Conservation (phyloP, 1,284 basidiomycete species). For the Austropuccinia psidii region DNA sequence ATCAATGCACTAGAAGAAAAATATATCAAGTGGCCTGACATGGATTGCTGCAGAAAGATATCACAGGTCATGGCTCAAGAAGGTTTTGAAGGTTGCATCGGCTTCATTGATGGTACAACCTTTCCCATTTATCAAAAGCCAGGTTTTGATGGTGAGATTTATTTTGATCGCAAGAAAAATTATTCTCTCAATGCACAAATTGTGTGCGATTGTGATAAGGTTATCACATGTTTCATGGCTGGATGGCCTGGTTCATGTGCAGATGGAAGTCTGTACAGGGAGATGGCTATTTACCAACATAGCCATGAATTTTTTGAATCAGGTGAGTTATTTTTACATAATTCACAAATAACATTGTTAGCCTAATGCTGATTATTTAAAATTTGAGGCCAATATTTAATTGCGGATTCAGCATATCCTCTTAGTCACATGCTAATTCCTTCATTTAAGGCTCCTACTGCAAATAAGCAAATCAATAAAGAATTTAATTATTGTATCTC, state of each 20-base stretch:
- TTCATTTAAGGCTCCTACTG: slow-evolving; percentile 1
- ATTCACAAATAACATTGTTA: too few relatives aligned
- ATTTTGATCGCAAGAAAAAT: background rate
- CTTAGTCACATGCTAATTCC: background rate
- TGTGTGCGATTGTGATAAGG: background rate
- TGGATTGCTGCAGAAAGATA: background rate
- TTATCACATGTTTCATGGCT: background rate
- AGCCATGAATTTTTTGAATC: too few relatives aligned
- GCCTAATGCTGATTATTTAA: background rate
- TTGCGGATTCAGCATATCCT: slow-evolving; percentile 6
- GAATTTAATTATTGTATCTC: slow-evolving; percentile 19
- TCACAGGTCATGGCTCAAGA: background rate
- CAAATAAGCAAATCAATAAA: background rate
- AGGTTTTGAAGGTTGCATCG: background rate
- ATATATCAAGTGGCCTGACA: background rate
- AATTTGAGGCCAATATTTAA: background rate
- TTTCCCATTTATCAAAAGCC: background rate
- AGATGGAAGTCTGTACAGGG: too few relatives aligned
- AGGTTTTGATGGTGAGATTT: background rate
- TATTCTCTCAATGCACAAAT: background rate
- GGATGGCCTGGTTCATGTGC: background rate
- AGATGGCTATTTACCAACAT: too few relatives aligned
- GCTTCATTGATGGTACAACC: slow-evolving; percentile 1
- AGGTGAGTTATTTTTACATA: too few relatives aligned
- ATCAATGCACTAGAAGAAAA: background rate